Conservation (phyloP, 805 yeast species). For the Candida takata region DNA sequence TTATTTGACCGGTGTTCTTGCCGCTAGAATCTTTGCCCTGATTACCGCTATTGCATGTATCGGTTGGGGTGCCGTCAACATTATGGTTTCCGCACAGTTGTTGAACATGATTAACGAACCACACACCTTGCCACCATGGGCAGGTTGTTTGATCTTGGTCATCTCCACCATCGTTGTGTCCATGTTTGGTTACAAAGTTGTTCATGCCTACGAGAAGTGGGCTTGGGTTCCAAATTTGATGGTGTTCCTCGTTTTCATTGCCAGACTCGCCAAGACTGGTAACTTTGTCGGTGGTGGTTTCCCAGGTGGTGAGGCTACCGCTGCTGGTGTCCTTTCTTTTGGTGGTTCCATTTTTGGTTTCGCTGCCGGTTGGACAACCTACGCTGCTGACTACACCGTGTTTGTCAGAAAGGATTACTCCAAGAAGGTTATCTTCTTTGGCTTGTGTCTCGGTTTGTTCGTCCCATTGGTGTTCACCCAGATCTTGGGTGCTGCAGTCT, state of each 20-base stretch:
- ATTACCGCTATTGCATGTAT: constrained; percentile 80
- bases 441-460: constrained; percentile 56
- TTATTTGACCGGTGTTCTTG: constrained; percentile 67
- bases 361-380: constrained; percentile 93
- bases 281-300: constrained; percentile 51
- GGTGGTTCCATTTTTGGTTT: constrained; percentile 83
- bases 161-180: constrained; percentile 64
- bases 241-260: constrained; percentile 72
- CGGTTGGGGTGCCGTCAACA: constrained; percentile 95
- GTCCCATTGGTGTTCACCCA: constrained; percentile 66
- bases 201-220: constrained; percentile 78
- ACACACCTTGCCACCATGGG: constrained; percentile 75
- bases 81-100: constrained; percentile 82
- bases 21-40: constrained; percentile 69
- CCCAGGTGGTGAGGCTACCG: constrained; percentile 54
- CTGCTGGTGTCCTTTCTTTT: constrained; percentile 70
- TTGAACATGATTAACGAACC: constrained; percentile 64
- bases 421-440: constrained; percentile 51
- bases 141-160: constrained; percentile 73
- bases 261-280: constrained; percentile 61
- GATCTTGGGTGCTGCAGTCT: constrained; percentile 83
- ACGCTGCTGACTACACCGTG: constrained; percentile 87
- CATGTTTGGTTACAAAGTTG: constrained; percentile 76
- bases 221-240: constrained; percentile 80
- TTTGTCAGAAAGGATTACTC: constrained; percentile 69